phyloP scores from a whole-genome alignment of 768 basidiomycete species.

The Boletus eberwhitei region DNA sequence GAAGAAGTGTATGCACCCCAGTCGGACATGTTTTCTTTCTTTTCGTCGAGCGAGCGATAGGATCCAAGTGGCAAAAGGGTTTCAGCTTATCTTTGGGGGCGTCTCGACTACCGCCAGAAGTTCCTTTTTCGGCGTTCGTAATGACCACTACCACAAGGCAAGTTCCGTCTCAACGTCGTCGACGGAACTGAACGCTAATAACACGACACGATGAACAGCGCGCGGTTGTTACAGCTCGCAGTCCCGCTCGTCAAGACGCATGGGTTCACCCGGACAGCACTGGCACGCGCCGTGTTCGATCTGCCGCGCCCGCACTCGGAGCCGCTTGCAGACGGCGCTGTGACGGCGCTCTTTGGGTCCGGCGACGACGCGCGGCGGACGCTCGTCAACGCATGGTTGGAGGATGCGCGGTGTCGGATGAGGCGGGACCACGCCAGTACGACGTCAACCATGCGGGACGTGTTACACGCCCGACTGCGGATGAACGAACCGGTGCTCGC shows the following conservation, averaged over 20 bases:
- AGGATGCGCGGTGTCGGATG: constrained; percentile 60
- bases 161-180: constrained; percentile 1
- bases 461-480: constrained; percentile 53
- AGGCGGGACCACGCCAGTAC: constrained; percentile 5
- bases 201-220: neutral
- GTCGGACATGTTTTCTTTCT: constrained; percentile 36
- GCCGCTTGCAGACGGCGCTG: constrained; percentile 67
- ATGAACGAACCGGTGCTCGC: constrained; percentile 66
- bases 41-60: neutral
- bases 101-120: too few relatives aligned
- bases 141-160: constrained; percentile 16
- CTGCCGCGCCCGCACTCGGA: constrained; percentile 47
- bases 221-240: constrained; percentile 54
- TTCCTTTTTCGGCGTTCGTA: constrained; percentile 4
- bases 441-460: constrained; percentile 37
- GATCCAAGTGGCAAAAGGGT: too few relatives aligned
- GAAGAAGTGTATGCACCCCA: constrained; percentile 42
- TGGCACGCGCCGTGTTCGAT: constrained; percentile 60
- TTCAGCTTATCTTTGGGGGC: too few relatives aligned
- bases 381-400: constrained; percentile 72
- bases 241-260: constrained; percentile 60
- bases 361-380: constrained; percentile 64
- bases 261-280: constrained; percentile 72
- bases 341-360: constrained; percentile 69
- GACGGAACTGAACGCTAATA: neutral